Evolutionary conservation across 495 filamentous ascomycete species (phyloP).

Genomic region (Penicillium dipodomyicola): DNA sequence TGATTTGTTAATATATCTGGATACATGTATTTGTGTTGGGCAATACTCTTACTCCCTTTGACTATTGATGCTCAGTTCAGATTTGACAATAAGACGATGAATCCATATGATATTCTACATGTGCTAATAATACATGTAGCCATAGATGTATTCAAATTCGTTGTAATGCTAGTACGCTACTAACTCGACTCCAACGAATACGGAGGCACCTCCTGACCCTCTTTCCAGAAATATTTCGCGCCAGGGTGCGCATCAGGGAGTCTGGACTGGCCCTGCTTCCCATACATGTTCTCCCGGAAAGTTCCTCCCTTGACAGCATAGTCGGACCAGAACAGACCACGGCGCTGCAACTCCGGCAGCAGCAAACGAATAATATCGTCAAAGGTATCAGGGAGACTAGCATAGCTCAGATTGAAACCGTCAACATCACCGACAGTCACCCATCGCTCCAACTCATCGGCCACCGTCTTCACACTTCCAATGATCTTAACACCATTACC

Average conservation of each 20-base stretch:
- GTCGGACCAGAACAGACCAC: constrained; percentile 49
- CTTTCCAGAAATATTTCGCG: constrained; percentile 46
- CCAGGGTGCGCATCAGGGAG: constrained; percentile 45
- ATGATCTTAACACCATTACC: constrained; percentile 56
- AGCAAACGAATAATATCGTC: constrained; percentile 56
- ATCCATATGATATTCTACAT: too few species aligned
- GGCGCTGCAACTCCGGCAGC: constrained; percentile 43
- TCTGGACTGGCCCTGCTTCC: constrained; percentile 35
- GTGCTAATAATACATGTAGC: too few species aligned
- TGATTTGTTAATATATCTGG: constrained; percentile 10
- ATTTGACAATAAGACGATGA: too few species aligned
- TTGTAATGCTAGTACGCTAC: too few species aligned
- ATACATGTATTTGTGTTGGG: too few species aligned
- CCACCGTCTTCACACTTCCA: constrained; percentile 56
- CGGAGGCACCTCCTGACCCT: constrained; percentile 29
- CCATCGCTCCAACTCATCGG: constrained; percentile 62
- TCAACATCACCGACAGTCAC: constrained; percentile 58
- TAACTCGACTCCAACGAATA: constrained; percentile 29
- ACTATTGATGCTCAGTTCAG: too few species aligned
- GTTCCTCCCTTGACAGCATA: constrained; percentile 46
- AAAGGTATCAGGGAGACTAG: constrained; percentile 59
- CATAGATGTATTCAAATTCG: too few species aligned
- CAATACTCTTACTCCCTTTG: too few species aligned
- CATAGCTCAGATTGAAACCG: constrained; percentile 62
- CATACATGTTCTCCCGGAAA: constrained; percentile 46